Evolutionary conservation across 331 rosid genomes (phyloP).

Genomic region (Acacia concinna): DNA sequence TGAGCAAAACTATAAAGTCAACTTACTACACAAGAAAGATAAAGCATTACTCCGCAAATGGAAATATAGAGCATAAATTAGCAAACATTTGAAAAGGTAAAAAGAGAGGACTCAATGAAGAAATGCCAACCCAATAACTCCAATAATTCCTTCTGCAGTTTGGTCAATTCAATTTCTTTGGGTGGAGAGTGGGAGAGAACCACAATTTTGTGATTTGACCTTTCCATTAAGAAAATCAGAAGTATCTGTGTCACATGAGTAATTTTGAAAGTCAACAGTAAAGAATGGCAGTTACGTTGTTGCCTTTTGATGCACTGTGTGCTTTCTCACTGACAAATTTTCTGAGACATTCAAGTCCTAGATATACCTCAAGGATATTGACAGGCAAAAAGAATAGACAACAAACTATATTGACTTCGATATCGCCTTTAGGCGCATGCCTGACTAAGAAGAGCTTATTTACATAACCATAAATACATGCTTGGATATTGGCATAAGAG

Average conservation of each 20-base stretch:
- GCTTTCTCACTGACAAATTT: neutral
- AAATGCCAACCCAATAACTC: constrained; percentile 1
- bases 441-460: constrained; percentile 10
- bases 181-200: neutral
- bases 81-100: neutral
- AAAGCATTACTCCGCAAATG: constrained; percentile 11
- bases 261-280: constrained; percentile 4
- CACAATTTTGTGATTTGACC: neutral
- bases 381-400: constrained; percentile 8
- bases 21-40: neutral
- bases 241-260: neutral
- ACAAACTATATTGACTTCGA: constrained; percentile 20
- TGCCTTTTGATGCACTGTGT: neutral
- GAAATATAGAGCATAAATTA: neutral
- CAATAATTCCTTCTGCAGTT: constrained; percentile 4
- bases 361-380: constrained; percentile 28
- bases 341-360: neutral
- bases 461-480: constrained; percentile 2
- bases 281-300: neutral
- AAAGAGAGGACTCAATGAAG: neutral
- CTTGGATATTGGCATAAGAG: constrained; percentile 7
- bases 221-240: constrained; percentile 13
- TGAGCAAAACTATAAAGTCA: constrained; percentile 1
- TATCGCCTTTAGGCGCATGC: constrained; percentile 6
- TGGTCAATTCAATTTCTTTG: neutral